Conservation (phyloP, 768 basidiomycete genomes). For the Psilocybe azurescens region DNA sequence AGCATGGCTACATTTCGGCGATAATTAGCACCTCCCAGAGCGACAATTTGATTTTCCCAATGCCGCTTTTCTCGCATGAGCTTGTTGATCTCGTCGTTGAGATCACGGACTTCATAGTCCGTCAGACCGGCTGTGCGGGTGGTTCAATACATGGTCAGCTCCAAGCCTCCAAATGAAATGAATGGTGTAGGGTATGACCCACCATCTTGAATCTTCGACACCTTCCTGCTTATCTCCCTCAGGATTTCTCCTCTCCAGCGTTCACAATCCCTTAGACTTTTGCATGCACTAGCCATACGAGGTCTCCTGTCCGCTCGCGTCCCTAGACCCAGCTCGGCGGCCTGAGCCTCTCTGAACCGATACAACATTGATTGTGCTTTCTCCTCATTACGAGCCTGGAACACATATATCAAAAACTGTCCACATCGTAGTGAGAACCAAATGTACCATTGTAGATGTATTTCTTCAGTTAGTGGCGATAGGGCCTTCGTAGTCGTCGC, state of each 20-base stretch:
- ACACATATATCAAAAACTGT: neutral
- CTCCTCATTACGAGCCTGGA: constrained; percentile 95
- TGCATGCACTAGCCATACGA: constrained; percentile 90
- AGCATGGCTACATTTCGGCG: constrained; percentile 91
- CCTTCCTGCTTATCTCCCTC: constrained; percentile 93
- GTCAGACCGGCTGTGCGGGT: constrained; percentile 78
- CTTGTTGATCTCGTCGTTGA: constrained; percentile 98
- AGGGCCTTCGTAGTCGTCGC: neutral
- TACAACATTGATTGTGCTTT: constrained; percentile 96
- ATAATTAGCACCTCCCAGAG: constrained; percentile 95
- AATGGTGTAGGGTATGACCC: constrained; percentile 29
- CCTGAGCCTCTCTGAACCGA: constrained; percentile 96
- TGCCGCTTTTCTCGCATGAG: constrained; percentile 94
- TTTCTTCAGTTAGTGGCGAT: neutral
- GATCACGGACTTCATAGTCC: constrained; percentile 94
- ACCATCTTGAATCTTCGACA: constrained; percentile 98
- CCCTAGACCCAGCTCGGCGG: constrained; percentile 91
- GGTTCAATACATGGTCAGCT: neutral
- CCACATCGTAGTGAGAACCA: too few relatives aligned
- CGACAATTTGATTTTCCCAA: constrained; percentile 99
- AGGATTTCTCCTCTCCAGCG: constrained; percentile 96
- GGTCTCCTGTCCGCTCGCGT: constrained; percentile 86
- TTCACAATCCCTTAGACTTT: constrained; percentile 92
- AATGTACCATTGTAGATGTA: constrained; percentile 11
- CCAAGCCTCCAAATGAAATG: neutral